Conservation (phyloP, 768 basidiomycete genomes). For the Termitomyces sp. region DNA sequence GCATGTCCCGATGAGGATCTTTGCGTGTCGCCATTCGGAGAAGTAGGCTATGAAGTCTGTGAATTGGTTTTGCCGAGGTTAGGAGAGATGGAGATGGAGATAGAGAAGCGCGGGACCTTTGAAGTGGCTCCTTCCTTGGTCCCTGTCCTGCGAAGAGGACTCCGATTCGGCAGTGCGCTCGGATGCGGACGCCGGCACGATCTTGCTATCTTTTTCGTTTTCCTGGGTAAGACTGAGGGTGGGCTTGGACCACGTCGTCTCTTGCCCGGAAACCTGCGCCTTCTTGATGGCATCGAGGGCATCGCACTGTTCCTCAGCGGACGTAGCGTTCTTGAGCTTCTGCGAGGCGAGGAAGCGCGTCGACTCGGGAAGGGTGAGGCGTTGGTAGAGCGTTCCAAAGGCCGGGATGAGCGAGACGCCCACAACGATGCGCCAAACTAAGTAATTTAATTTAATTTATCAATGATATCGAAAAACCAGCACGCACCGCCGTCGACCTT, state of each 20-base stretch:
- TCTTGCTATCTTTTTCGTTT: background rate
- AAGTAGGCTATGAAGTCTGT: constrained; percentile 64
- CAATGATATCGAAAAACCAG: background rate
- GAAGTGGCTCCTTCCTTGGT: constrained; percentile 38
- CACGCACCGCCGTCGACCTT: constrained; percentile 65
- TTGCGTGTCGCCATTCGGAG: constrained; percentile 65
- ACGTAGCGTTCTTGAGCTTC: constrained; percentile 19
- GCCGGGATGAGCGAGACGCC: constrained; percentile 76
- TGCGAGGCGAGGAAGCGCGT: constrained; percentile 45
- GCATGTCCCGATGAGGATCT: constrained; percentile 62
- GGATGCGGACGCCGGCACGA: background rate
- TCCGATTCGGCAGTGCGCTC: background rate
- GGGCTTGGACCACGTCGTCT: constrained; percentile 17
- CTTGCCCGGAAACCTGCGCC: constrained; percentile 21
- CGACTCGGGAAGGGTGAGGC: constrained; percentile 68
- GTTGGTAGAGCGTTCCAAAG: constrained; percentile 69
- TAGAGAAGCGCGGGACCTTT: constrained; percentile 25
- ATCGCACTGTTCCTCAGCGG: constrained; percentile 15
- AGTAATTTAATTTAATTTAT: background rate
- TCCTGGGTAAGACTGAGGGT: background rate
- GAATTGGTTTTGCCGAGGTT: background rate
- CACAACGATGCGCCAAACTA: constrained; percentile 69
- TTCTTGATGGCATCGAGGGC: constrained; percentile 27
- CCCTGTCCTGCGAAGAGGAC: background rate
- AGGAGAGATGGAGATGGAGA: background rate